Conservation (phyloP, 2,329 filamentous ascomycete species). For the Hypomyces rosellus region DNA sequence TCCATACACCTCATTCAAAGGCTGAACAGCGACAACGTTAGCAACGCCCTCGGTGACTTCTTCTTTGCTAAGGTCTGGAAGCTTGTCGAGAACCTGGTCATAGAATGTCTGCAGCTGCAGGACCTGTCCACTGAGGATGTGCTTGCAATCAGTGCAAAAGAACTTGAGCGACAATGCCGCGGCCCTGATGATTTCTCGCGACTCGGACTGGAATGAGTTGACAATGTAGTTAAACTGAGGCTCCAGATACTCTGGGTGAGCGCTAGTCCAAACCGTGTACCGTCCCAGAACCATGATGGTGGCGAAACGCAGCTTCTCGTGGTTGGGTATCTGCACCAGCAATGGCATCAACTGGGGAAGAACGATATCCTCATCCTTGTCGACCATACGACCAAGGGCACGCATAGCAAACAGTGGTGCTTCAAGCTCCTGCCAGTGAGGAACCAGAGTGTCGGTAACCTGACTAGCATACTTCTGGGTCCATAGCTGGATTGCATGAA, state of each 20-base stretch:
- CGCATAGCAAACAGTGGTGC: conserved; percentile 92
- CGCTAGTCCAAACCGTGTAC: conserved; percentile 96
- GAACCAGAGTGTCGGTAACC: conserved; percentile 67
- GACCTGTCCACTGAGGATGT: conserved; percentile 77
- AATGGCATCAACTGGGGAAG: conserved; percentile 88
- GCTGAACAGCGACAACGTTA: conserved; percentile 82
- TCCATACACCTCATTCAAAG: conserved; percentile 70
- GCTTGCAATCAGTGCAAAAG: conserved; percentile 91
- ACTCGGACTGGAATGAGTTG: conserved; percentile 80
- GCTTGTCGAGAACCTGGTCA: conserved; percentile 76
- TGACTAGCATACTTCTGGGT: conserved; percentile 74
- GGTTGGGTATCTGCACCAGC: conserved; percentile 86
- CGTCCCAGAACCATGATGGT: conserved; percentile 95
- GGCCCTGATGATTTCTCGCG: conserved; percentile 84
- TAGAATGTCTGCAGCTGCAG: conserved; percentile 88
- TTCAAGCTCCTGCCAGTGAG: conserved; percentile 94
- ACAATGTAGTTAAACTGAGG: conserved; percentile 95
- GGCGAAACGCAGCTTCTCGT: conserved; percentile 97
- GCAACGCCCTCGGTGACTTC: conserved; percentile 96
- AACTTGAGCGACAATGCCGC: conserved; percentile 94
- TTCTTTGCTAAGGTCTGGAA: conserved; percentile 83
- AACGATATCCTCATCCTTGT: conserved; percentile 78
- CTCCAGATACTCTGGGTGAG: conserved; percentile 87
- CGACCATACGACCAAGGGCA: conserved; percentile 94
- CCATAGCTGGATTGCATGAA: conserved; percentile 81